These are phyloP conservation scores for Aspergillus hancockii DNA, from an alignment of 495 filamentous ascomycete species.

Conservation along the genomic window DNA sequence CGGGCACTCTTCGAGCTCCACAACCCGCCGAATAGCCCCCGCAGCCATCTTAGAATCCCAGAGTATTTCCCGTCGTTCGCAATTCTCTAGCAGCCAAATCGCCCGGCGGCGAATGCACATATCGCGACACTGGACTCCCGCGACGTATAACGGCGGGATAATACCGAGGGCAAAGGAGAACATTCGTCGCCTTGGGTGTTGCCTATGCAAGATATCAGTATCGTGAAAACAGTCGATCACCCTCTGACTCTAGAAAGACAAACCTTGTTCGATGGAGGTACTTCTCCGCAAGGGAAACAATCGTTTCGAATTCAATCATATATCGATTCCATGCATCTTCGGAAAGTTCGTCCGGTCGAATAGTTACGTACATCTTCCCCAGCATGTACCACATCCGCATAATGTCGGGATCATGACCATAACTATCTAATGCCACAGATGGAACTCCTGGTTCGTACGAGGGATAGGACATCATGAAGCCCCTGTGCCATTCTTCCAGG, in stretches of 20 bases:
- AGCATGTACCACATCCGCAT: constrained; percentile 4
- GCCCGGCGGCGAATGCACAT: constrained; percentile 21
- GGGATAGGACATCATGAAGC: neutral
- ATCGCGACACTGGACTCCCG: constrained; percentile 23
- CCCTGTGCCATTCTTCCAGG: neutral
- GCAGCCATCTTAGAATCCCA: constrained; percentile 60
- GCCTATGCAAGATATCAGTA: neutral
- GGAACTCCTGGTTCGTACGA: neutral
- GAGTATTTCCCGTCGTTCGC: constrained; percentile 51
- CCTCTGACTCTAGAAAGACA: neutral
- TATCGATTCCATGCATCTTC: constrained; percentile 3
- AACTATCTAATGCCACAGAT: neutral
- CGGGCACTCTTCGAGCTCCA: constrained; percentile 52
- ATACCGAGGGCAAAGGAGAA: constrained; percentile 25
- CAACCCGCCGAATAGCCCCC: constrained; percentile 50
- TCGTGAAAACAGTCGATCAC: neutral
- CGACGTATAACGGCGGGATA: constrained; percentile 25
- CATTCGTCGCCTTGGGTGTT: neutral
- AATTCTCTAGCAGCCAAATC: constrained; percentile 16
- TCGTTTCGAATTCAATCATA: neutral
- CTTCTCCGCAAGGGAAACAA: neutral
- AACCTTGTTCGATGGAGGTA: neutral
- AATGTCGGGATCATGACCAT: neutral
- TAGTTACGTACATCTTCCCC: neutral
- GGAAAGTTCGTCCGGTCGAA: neutral